Evolutionary conservation across 495 filamentous ascomycete species (phyloP), one percentile per base, ranked within the genome.

Genomic region (Talaromyces borbonicus): DNA sequence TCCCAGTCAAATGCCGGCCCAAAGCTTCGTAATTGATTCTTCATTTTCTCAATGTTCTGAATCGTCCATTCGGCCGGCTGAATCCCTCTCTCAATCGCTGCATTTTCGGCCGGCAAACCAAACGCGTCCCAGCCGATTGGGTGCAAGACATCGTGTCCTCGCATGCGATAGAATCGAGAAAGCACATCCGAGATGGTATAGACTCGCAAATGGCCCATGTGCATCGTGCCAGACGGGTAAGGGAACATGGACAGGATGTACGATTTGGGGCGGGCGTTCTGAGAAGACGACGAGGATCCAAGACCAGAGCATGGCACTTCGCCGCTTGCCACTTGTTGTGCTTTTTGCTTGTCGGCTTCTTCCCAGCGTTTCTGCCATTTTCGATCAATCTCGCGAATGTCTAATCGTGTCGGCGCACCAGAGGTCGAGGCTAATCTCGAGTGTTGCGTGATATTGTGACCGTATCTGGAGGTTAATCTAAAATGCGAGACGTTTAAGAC

Each of bases 111-210:
- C 7, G 88, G 88, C 32, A 95, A 67, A 2, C 88, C 88, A 58
- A 95, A 93, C 15, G 85, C 87, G 71, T 95, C 88, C 88, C 88
- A 95, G 2, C 87, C 88, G 79, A 95, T 93, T 22, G 88, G 88
- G 42, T 92, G 77, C 18, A 93, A 58, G 24, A 94, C 87, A 43
- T 84, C 65, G 56, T 79, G 69, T 2, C 88, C 88, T 43, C 79
- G 78, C 71, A 94, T 83, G 7, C 73, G 76, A 52, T 81, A 79
- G 53, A 83, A 93, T 11, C 88, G 73, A 12, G 87, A 78, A 24
- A 95, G 62, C 2, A 88, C 83, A 65, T 95, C 88, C 29, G 87
- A 85, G 48, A 95, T 90, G 14, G 88, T 90, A 68, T 94, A 95
- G 37, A 92, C 85, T 2, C 88, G 78, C 11, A 94, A 69, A 60